Percentiles rank a stretch among this genome's conserved stretches.
These are phyloP conservation scores for Geotrichum candidum DNA, from an alignment of 1,139 yeast genomes.

Conservation along the genomic window DNA sequence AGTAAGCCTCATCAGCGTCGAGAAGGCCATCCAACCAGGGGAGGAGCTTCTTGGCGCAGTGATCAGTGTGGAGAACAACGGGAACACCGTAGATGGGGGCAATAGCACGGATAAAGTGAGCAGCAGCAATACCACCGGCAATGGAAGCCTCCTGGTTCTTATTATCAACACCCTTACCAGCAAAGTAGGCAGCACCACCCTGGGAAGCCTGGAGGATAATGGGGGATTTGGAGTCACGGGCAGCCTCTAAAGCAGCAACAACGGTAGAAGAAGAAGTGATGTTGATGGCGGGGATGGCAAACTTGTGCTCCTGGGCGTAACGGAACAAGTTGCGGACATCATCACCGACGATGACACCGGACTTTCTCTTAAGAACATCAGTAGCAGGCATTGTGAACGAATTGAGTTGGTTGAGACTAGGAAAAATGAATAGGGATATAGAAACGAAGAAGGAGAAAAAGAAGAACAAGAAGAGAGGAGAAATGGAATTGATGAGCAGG, in stretches of 20 bases:
- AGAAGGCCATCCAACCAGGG: slow-evolving; percentile 99
- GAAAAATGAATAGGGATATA: not conserved
- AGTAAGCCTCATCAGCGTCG: slow-evolving; percentile 92
- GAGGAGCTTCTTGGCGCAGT: slow-evolving; percentile 95
- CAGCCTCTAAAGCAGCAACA: slow-evolving; percentile 96
- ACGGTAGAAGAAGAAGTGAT: slow-evolving; percentile 97
- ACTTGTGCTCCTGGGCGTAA: slow-evolving; percentile 88
- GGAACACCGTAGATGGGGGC: slow-evolving; percentile 97
- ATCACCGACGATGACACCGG: slow-evolving; percentile 99
- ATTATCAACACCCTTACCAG: slow-evolving; percentile 98
- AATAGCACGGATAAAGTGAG: slow-evolving; percentile 92
- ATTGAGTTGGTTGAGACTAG: not conserved
- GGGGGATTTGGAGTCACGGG: slow-evolving; percentile 93
- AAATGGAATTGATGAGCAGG: not conserved
- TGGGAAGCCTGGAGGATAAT: slow-evolving; percentile 94
- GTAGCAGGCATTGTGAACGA: slow-evolving; percentile 28
- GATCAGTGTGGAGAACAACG: slow-evolving; percentile 95
- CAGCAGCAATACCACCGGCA: slow-evolving; percentile 96
- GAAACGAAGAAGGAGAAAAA: slow-evolving; percentile 6
- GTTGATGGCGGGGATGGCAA: slow-evolving; percentile 97
- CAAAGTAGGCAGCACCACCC: slow-evolving; percentile 99
- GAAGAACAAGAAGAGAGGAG: not conserved
- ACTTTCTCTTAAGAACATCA: slow-evolving; percentile 76
- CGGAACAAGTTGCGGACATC: slow-evolving; percentile 85
- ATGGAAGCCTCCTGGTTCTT: slow-evolving; percentile 89